A percentile compares a stretch with the other conserved stretches of the same genome.
Conservation (phyloP, 2,329 filamentous ascomycete genomes). For the Arthrobotrys iridis region DNA sequence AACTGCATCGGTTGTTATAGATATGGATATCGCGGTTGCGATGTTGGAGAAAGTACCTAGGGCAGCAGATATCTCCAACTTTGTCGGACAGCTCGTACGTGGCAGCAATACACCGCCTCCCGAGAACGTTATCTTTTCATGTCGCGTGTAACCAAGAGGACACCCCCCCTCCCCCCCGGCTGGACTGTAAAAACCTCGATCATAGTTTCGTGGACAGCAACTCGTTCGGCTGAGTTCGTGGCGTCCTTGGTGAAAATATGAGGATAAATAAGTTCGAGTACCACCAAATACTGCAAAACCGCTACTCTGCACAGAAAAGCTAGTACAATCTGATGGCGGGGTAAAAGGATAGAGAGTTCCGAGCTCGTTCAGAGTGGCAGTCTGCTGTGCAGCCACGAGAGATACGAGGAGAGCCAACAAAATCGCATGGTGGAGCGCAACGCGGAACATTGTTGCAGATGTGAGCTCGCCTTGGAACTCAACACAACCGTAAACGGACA, state of each 20-base stretch:
- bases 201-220: conserved; percentile 1
- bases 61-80: not conserved
- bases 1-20: not conserved
- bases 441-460: not conserved
- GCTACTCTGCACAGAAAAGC: not conserved
- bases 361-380: not conserved
- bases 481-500: too few relatives aligned
- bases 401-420: not conserved
- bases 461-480: too few relatives aligned
- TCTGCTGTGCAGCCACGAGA: not conserved
- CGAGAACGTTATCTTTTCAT: conserved; percentile 1
- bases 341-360: not conserved
- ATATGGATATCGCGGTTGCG: too few relatives aligned
- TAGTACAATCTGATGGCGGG: not conserved
- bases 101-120: not conserved
- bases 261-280: not conserved
- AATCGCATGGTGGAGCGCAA: not conserved
- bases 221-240: not conserved
- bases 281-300: not conserved
- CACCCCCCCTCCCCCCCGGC: not conserved
- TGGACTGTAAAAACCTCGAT: conserved; percentile 2
- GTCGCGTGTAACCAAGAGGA: not conserved
- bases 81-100: conserved; percentile 4
- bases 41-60: not conserved
- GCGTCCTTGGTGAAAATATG: not conserved